Evolutionary conservation across 164 flowering plant genomes (phyloP), one percentile per base, ranked within the genome.

Genomic region (Kingdonia uniflora): DNA sequence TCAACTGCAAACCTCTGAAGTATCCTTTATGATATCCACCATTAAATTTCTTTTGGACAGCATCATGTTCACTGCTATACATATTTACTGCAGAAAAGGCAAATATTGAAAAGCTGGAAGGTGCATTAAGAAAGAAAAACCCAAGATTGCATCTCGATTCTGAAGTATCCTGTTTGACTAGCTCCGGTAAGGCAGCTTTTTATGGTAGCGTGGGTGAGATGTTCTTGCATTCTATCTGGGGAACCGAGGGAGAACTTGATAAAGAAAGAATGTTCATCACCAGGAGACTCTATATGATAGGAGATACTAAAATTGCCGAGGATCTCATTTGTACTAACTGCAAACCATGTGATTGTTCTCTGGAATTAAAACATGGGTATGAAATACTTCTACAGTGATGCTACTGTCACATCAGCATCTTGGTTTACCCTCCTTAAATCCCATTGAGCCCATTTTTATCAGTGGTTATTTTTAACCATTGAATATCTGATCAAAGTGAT

Each of bases 241-340:
- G 42, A 54, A 25, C 48, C 53, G 52, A 60, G 41, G 63, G 22
- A 29, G 78, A 78, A 40, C 48, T 41, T 43, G 77, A 71, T 51
- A 59, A 54, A 23, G 91, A 80, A 56, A 68, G 67, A 51, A 65
- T 81, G 80, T 84, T 84, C 57, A 58, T 83, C 52, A 80, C 85
- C 58, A 70, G 73, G 70, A 75, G 86, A 62, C 16, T 83, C 40
- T 48, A 41, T 51, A 37, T 42, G 26, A 35, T 10, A 0, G 61
- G 44, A 38, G 73, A 72, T 43, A 25, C 54, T 41, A 41, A 54
- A 46, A 42, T 84, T 59, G 82, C 50, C 2, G 85, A 78, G 50
- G 85, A 87, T 79, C 68, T 87, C 58, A 77, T 81, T 42, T 76
- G 85, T 41, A 74, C 64, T 43, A 88, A 91, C 60, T 87, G 95